Evolutionary conservation across 306 rosid species (phyloP).

Genomic region (Boehmeria nivea): DNA sequence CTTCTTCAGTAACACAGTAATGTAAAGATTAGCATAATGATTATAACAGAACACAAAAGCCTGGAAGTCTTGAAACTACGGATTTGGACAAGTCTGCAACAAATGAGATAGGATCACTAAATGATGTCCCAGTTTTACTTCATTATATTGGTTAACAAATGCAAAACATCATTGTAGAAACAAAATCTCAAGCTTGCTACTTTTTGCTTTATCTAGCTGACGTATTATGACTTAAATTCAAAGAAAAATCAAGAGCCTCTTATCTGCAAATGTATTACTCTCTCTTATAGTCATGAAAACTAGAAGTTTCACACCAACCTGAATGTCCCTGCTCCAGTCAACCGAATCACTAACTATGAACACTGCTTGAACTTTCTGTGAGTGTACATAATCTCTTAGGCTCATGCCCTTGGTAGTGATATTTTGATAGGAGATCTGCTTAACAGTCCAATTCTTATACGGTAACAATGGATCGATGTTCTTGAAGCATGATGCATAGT

Average conservation of each 20-base stretch:
- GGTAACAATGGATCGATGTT: slow-evolving; percentile 78
- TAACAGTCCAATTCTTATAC: slow-evolving; percentile 72
- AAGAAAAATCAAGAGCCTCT: no score
- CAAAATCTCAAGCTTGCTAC: no score
- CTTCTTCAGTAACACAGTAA: no score
- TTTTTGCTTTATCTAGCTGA: no score
- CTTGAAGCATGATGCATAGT: slow-evolving; percentile 69
- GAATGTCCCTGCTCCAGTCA: slow-evolving; percentile 97
- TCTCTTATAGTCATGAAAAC: neutral
- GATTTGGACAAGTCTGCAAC: neutral
- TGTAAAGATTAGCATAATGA: neutral
- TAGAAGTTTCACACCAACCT: slow-evolving; percentile 37
- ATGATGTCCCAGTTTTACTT: neutral
- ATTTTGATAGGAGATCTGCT: slow-evolving; percentile 25
- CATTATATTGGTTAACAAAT: neutral
- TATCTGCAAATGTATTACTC: neutral
- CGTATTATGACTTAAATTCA: no score
- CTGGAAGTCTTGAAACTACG: neutral
- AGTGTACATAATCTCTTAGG: slow-evolving; percentile 35
- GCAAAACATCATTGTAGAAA: no score
- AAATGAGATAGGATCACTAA: no score
- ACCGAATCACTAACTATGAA: slow-evolving; percentile 84
- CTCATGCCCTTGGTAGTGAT: slow-evolving; percentile 22
- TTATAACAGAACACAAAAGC: neutral
- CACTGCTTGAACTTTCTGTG: slow-evolving; percentile 71